Evolutionary conservation across 2,329 filamentous ascomycete species (phyloP), one percentile per base, ranked within the genome.

Genomic region (Trichoderma asperellum): DNA sequence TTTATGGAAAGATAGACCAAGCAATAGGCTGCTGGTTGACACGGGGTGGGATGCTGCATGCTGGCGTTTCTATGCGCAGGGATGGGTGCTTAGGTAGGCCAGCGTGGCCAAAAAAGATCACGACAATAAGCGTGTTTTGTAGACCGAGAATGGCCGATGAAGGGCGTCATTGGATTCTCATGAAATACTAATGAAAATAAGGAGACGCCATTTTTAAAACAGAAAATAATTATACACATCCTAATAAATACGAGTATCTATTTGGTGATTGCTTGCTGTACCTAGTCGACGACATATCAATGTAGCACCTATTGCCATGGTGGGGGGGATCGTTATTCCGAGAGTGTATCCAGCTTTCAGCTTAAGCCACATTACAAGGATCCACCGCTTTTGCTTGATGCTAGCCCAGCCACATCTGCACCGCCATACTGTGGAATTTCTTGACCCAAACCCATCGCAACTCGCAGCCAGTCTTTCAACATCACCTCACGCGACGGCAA

Each of bases 391-490:
- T 29, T n/a, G 18, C 21, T 18, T 18, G 12, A 14, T 7, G 56
- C 14, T 18, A 35, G 35, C 62, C 40, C 56, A 68, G 65, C 65
- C 65, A 68, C 65, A 66, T 4, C 64, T 59, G 68, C 73, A 71
- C 70, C 72, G 69, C 74, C 72, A 74, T 76, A 76, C 75, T 71
- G 40, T 76, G 73, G 74, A 80, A 79, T 78, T 78, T 77, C 76
- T 76, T 72, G n/a, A 62, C 24, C 56, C 35, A 55, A 37, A 59
- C 32, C 21, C 53, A 57, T 69, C 40, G 57, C 58, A 63, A 27
- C 59, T 63, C 32, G 18, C 52, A 47, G 14, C 27, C n/a, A 49
- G 43, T 11, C 47, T 14, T 73, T 67, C 69, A 71, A 71, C 70
- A 64, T 63, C 70, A 72, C 71, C 69, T 70, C 73, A 74, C 71